phyloP scores from a whole-genome alignment of 805 yeast genomes.

The Spathaspora boniae region DNA sequence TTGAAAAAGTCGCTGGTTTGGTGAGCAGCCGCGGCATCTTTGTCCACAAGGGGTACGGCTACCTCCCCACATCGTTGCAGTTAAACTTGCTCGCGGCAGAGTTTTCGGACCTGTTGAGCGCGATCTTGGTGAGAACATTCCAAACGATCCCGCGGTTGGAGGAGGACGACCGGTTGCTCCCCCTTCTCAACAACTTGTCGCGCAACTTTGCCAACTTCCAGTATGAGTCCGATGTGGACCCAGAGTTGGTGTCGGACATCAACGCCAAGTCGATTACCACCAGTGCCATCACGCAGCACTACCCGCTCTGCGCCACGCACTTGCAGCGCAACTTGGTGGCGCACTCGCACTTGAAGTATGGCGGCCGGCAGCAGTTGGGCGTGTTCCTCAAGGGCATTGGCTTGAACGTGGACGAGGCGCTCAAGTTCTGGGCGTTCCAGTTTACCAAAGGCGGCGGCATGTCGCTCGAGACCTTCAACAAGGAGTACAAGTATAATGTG shows the following conservation, averaged over 20 bases:
- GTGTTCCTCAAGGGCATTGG: slow-evolving; percentile 90
- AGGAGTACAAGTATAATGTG: slow-evolving; percentile 84
- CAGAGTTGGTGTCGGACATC: slow-evolving; percentile 40
- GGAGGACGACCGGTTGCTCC: slow-evolving; percentile 87
- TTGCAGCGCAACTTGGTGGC: slow-evolving; percentile 58
- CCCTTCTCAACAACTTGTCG: slow-evolving; percentile 76
- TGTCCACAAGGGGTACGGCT: slow-evolving; percentile 69
- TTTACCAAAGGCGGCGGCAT: slow-evolving; percentile 55
- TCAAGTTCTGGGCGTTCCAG: slow-evolving; percentile 76
- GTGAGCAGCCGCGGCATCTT: slow-evolving; percentile 70
- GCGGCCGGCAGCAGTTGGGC: slow-evolving; percentile 82
- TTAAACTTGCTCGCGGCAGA: slow-evolving; percentile 66
- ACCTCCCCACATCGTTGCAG: slow-evolving; percentile 80
- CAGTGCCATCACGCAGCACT: slow-evolving; percentile 54
- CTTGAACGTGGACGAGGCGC: slow-evolving; percentile 78
- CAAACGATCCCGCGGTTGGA: slow-evolving; percentile 79
- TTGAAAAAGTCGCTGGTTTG: slow-evolving; percentile 78
- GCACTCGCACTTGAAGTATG: slow-evolving; percentile 73
- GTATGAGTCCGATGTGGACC: slow-evolving; percentile 45
- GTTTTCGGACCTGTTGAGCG: slow-evolving; percentile 50
- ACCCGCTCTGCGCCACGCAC: slow-evolving; percentile 77
- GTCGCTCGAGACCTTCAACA: slow-evolving; percentile 72
- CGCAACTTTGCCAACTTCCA: slow-evolving; percentile 42
- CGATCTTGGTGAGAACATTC: slow-evolving; percentile 62
- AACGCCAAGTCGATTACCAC: slow-evolving; percentile 59